phyloP scores from a whole-genome alignment of 257 asterid genomes.

The Dorcoceras hygrometricum region DNA sequence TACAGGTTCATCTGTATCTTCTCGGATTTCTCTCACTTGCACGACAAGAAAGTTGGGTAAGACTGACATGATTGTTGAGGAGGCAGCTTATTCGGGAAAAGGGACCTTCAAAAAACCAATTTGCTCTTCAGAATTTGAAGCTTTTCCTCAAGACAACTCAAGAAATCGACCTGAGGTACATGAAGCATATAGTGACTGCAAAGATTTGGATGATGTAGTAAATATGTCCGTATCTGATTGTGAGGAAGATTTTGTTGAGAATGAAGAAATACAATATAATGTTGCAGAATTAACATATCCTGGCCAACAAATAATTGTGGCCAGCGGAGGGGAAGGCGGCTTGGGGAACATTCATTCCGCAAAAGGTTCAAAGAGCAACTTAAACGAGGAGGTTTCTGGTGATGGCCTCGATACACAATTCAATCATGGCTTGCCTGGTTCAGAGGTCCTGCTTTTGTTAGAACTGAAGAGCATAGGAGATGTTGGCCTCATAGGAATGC shows the following conservation, averaged over 20 bases:
- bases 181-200: slow-evolving; percentile 34
- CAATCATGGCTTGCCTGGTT: slow-evolving; percentile 61
- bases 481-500: slow-evolving; percentile 94
- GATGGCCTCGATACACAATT: slow-evolving; percentile 28
- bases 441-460: slow-evolving; percentile 60
- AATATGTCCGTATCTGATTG: slow-evolving; percentile 33
- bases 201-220: slow-evolving; percentile 34
- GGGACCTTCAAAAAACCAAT: slow-evolving; percentile 21
- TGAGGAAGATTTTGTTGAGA: slow-evolving; percentile 45
- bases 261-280: slow-evolving; percentile 44
- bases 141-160: slow-evolving; percentile 26
- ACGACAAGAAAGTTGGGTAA: slow-evolving; percentile 24
- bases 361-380: slow-evolving; percentile 28
- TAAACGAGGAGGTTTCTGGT: slow-evolving; percentile 34
- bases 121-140: slow-evolving; percentile 14
- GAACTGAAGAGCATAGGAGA: slow-evolving; percentile 94
- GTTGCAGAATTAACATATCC: slow-evolving; percentile 82
- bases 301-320: slow-evolving; percentile 70
- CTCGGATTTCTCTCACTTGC: slow-evolving; percentile 29
- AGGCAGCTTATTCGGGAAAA: slow-evolving; percentile 23
- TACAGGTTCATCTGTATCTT: slow-evolving; percentile 33
- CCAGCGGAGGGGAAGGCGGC: slow-evolving; percentile 90
- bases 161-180: slow-evolving; percentile 23
- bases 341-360: slow-evolving; percentile 54
- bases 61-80: slow-evolving; percentile 12